Percentiles rank a stretch among this genome's conserved stretches.
Evolutionary conservation across 139 green algal genomes (phyloP).

Genomic region (Chloropicon primus): DNA sequence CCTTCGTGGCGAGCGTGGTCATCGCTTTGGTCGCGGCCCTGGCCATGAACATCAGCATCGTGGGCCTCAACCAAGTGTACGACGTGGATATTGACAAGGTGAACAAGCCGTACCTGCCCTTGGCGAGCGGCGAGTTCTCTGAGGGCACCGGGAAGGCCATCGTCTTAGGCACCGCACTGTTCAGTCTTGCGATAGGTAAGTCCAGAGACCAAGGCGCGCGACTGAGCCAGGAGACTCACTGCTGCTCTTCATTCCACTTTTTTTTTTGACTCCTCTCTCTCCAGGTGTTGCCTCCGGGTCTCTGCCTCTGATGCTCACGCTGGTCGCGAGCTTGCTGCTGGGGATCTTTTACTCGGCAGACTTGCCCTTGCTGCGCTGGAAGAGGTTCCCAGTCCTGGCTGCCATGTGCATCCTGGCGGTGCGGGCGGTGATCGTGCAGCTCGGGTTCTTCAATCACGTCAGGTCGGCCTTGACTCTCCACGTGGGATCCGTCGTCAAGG

Average conservation of each 20-base stretch:
- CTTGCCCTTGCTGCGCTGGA: constrained; percentile 81
- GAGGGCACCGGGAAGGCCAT: constrained; percentile 29
- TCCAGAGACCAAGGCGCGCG: constrained; percentile 4
- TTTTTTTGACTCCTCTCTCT: background rate
- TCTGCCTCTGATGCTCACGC: constrained; percentile 48
- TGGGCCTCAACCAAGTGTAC: constrained; percentile 64
- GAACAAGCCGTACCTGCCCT: constrained; percentile 95
- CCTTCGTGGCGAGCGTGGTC: constrained; percentile 7
- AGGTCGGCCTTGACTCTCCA: constrained; percentile 10
- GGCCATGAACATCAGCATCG: constrained; percentile 88
- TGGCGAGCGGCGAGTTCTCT: constrained; percentile 73
- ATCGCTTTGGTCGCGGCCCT: constrained; percentile 67
- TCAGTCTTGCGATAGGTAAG: constrained; percentile 13
- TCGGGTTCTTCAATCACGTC: constrained; percentile 84
- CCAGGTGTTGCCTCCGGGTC: background rate
- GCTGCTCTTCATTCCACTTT: background rate
- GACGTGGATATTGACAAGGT: constrained; percentile 81
- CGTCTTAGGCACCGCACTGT: constrained; percentile 9
- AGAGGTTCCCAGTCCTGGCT: constrained; percentile 65
- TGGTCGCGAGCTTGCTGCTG: constrained; percentile 54
- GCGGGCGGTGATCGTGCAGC: constrained; percentile 54
- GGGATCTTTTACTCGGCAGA: constrained; percentile 79
- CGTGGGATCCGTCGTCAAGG: background rate
- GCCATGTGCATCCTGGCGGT: constrained; percentile 72
- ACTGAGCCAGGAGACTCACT: background rate